Evolutionary conservation across 257 asterid genomes (phyloP).

Genomic region (Henckelia pumila): DNA sequence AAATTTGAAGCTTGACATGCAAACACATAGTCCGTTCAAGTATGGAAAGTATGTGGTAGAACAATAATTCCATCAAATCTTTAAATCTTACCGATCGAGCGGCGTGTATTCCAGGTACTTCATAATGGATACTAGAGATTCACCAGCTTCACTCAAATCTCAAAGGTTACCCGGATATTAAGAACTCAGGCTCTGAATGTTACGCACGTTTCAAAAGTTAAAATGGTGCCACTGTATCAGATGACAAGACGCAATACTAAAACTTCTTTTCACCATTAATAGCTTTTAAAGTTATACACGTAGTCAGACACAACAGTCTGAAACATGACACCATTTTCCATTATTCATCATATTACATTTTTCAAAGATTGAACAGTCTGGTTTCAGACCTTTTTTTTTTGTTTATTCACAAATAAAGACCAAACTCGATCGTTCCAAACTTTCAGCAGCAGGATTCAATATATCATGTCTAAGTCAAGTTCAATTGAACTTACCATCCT

Average conservation of each 20-base stretch:
- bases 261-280: background rate
- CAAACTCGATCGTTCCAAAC: too few relatives aligned
- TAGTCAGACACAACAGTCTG: background rate
- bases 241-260: background rate
- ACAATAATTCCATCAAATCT: conserved; percentile 4
- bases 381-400: too few relatives aligned
- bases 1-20: background rate
- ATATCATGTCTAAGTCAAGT: too few relatives aligned
- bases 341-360: too few relatives aligned
- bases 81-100: conserved; percentile 58
- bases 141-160: conserved; percentile 20
- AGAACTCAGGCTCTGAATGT: background rate
- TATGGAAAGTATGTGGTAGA: background rate
- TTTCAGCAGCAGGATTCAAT: too few relatives aligned
- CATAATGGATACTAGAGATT: conserved; percentile 41
- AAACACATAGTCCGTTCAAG: background rate
- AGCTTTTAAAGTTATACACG: background rate
- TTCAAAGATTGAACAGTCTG: too few relatives aligned
- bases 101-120: conserved; percentile 88
- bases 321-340: too few relatives aligned
- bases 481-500: too few relatives aligned
- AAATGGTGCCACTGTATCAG: background rate
- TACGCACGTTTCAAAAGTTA: conserved; percentile 9
- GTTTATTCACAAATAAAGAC: too few relatives aligned
- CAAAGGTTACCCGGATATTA: conserved; percentile 20